Evolutionary conservation across 2,329 filamentous ascomycete species (phyloP).

Genomic region (Xylariaceae sp.): DNA sequence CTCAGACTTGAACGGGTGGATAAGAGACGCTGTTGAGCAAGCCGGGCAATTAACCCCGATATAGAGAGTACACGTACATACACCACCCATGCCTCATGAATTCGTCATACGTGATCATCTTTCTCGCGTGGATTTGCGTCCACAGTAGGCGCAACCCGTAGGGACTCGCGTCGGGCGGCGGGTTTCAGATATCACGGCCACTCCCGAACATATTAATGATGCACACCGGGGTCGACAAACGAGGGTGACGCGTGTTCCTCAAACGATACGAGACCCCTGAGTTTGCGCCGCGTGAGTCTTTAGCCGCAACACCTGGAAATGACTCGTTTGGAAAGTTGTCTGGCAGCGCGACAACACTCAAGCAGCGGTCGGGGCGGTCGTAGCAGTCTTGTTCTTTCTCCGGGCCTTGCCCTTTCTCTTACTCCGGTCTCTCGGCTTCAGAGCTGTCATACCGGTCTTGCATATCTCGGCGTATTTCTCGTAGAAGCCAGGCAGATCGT

Average conservation of each 20-base stretch:
- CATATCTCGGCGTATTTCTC: conserved; percentile 81
- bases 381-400: conserved; percentile 56
- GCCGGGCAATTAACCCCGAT: not conserved
- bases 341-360: not conserved
- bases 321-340: not conserved
- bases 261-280: not conserved
- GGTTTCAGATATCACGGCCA: not conserved
- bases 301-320: not conserved
- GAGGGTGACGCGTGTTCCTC: not conserved
- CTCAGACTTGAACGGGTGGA: not conserved
- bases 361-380: conserved; percentile 18
- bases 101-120: not conserved
- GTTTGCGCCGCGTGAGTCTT: not conserved
- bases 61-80: not conserved
- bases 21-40: not conserved
- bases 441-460: conserved; percentile 76
- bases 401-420: conserved; percentile 78
- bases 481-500: conserved; percentile 76
- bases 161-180: not conserved
- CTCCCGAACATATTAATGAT: not conserved
- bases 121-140: not conserved
- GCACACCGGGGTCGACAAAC: not conserved
- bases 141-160: not conserved
- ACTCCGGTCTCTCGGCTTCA: conserved; percentile 92
- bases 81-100: not conserved